A percentile compares a stretch with the other conserved stretches of the same genome.
These are phyloP conservation scores for Corchorus capsularis DNA, from an alignment of 345 rosid species.

Conservation along the genomic window DNA sequence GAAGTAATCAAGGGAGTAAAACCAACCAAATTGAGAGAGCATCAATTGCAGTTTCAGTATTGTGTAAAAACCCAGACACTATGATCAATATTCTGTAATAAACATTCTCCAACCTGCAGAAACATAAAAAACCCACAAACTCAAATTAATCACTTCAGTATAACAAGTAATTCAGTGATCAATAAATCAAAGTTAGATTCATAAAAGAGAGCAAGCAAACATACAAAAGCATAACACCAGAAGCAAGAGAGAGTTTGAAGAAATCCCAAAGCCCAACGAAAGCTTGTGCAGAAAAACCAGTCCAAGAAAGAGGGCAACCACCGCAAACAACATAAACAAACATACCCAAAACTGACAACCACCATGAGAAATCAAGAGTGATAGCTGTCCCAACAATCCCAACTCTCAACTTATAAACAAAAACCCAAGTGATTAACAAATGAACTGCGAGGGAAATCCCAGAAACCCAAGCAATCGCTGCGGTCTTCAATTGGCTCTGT, in stretches of 20 bases:
- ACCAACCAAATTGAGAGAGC: constrained; percentile 59
- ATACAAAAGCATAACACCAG: constrained; percentile 58
- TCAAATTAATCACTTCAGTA: constrained; percentile 2
- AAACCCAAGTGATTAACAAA: constrained; percentile 48
- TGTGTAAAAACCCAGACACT: constrained; percentile 46
- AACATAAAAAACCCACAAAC: constrained; percentile 13
- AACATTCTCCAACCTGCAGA: constrained; percentile 55
- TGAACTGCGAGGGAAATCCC: constrained; percentile 45
- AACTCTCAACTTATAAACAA: constrained; percentile 47
- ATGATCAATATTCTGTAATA: constrained; percentile 52
- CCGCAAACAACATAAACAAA: constrained; percentile 43
- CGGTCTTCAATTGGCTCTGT: constrained; percentile 57
- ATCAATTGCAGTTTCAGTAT: constrained; percentile 49
- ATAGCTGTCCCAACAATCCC: constrained; percentile 52
- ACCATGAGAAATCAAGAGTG: constrained; percentile 60
- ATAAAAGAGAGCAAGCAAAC: constrained; percentile 7
- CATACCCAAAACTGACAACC: constrained; percentile 52
- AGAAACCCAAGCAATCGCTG: constrained; percentile 46
- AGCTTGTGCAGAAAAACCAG: constrained; percentile 59
- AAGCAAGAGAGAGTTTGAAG: constrained; percentile 55
- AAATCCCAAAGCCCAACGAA: constrained; percentile 53
- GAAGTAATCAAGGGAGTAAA: background rate
- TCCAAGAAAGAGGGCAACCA: constrained; percentile 59
- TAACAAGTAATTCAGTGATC: background rate
- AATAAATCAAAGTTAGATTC: background rate